Percentiles rank a stretch among this genome's conserved stretches.
phyloP scores from a whole-genome alignment of 495 filamentous ascomycete genomes.

The Lentithecium fluviatile region DNA sequence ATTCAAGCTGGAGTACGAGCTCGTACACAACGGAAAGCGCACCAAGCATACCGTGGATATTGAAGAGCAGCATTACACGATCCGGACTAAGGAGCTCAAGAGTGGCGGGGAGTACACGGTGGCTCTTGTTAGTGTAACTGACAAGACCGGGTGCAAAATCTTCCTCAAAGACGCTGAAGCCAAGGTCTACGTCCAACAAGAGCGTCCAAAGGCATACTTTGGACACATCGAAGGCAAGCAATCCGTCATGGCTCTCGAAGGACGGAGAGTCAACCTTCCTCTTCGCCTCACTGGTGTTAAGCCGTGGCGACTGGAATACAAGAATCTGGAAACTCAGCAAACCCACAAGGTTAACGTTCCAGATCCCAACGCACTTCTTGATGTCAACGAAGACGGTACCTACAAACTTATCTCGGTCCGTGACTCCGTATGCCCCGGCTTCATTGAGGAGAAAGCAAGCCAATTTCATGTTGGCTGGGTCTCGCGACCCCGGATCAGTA shows the following conservation, averaged over 20 bases:
- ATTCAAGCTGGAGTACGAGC: slow-evolving; percentile 87
- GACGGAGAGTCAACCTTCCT: slow-evolving; percentile 68
- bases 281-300: slow-evolving; percentile 77
- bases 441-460: slow-evolving; percentile 67
- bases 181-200: slow-evolving; percentile 80
- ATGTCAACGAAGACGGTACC: slow-evolving; percentile 62
- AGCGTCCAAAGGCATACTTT: slow-evolving; percentile 81
- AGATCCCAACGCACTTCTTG: slow-evolving; percentile 68
- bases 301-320: slow-evolving; percentile 76
- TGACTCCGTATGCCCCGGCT: slow-evolving; percentile 77
- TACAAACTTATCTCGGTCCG: slow-evolving; percentile 76
- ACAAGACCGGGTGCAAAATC: slow-evolving; percentile 80
- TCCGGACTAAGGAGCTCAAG: slow-evolving; percentile 68
- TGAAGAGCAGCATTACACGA: slow-evolving; percentile 57
- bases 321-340: slow-evolving; percentile 21
- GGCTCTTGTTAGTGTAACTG: slow-evolving; percentile 77
- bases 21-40: slow-evolving; percentile 85
- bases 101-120: slow-evolving; percentile 87
- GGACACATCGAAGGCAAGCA: slow-evolving; percentile 76
- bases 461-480: slow-evolving; percentile 82
- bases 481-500: slow-evolving; percentile 67
- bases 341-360: slow-evolving; percentile 42
- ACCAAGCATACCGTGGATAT: slow-evolving; percentile 65
- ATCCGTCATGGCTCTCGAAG: slow-evolving; percentile 70
- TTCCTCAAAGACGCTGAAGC: slow-evolving; percentile 69